phyloP scores from a whole-genome alignment of 2,329 filamentous ascomycete species.

The Calonectria pseudoturangicola region DNA sequence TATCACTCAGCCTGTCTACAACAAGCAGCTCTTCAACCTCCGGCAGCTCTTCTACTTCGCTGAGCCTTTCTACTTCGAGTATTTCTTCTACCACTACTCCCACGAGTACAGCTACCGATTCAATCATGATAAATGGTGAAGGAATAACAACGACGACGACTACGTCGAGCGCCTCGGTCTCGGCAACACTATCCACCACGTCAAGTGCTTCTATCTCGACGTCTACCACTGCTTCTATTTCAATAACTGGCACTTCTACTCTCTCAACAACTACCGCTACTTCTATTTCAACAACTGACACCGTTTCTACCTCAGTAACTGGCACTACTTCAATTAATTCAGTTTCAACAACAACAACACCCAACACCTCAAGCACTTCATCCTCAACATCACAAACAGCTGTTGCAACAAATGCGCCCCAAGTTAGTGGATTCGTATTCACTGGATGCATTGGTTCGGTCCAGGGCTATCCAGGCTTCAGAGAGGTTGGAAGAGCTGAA shows the following conservation, averaged over 20 bases:
- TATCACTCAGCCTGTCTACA: not conserved
- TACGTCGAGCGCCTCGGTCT: too few relatives aligned
- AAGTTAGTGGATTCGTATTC: not conserved
- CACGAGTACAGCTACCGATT: too few relatives aligned
- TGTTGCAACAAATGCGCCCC: not conserved
- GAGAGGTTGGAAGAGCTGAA: not conserved
- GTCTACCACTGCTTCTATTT: too few relatives aligned
- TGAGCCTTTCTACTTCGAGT: not conserved
- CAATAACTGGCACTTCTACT: too few relatives aligned
- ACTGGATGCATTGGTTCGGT: not conserved
- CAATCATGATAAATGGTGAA: too few relatives aligned
- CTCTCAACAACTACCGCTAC: too few relatives aligned
- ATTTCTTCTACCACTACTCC: not conserved
- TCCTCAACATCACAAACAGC: not conserved
- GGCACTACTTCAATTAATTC: too few relatives aligned
- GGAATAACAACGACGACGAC: not conserved
- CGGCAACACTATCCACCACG: too few relatives aligned
- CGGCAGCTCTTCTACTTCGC: too few relatives aligned
- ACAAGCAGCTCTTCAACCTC: not conserved
- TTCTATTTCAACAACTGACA: too few relatives aligned
- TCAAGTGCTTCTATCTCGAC: not conserved
- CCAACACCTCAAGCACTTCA: not conserved
- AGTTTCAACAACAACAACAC: too few relatives aligned
- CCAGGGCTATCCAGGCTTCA: not conserved
- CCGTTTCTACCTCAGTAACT: too few relatives aligned